Conservation (phyloP, 2,329 filamentous ascomycete genomes). For the Thelonectria rubi region DNA sequence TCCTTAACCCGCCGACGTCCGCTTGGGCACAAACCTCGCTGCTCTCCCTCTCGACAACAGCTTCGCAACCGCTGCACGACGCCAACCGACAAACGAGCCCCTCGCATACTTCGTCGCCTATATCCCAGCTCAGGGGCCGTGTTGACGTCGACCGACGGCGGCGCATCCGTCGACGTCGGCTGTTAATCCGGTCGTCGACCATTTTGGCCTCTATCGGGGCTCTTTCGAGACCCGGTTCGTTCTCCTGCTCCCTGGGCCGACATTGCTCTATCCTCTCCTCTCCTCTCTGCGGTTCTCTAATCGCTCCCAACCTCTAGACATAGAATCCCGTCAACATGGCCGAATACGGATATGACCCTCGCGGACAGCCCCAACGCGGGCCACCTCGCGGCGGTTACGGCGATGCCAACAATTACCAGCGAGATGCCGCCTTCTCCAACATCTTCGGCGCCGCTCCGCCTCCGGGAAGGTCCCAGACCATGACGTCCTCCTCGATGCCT, state of each 20-base stretch:
- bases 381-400: slow-evolving; percentile 57
- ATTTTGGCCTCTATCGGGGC: slow-evolving; percentile 38
- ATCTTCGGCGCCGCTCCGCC: slow-evolving; percentile 92
- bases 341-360: slow-evolving; percentile 66
- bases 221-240: slow-evolving; percentile 34
- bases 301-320: slow-evolving; percentile 26
- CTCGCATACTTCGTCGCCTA: slow-evolving; percentile 26
- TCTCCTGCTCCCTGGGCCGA: slow-evolving; percentile 12
- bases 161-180: slow-evolving; percentile 46
- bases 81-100: slow-evolving; percentile 24
- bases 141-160: slow-evolving; percentile 45
- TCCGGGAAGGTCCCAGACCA: slow-evolving; percentile 90
- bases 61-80: slow-evolving; percentile 30
- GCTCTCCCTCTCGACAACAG: slow-evolving; percentile 24
- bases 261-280: not conserved
- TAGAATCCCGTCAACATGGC: slow-evolving; percentile 56
- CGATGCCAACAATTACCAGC: slow-evolving; percentile 68
- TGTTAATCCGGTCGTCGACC: slow-evolving; percentile 38
- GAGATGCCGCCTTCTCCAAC: slow-evolving; percentile 94
- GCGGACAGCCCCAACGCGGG: slow-evolving; percentile 54
- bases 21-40: slow-evolving; percentile 32
- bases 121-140: slow-evolving; percentile 36
- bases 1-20: slow-evolving; percentile 38
- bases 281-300: slow-evolving; percentile 1
- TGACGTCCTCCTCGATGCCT: slow-evolving; percentile 79